Evolutionary conservation across 768 basidiomycete genomes (phyloP), one percentile per base, ranked within the genome.

Genomic region (Psilocybe cyanescens): DNA sequence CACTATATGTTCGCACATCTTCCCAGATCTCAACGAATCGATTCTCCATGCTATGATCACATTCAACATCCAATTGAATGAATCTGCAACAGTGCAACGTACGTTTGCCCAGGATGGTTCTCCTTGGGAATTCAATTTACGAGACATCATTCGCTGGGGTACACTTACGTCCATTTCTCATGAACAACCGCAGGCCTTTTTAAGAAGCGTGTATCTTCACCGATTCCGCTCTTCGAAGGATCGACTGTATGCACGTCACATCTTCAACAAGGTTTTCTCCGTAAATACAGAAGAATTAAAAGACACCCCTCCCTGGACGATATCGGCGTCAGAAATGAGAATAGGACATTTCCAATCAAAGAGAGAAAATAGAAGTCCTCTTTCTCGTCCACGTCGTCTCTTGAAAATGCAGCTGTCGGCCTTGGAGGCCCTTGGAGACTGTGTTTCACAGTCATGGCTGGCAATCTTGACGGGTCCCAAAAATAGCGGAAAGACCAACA

Each of bases 111-210:
- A 85, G 39, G 86, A 90, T 57, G 96, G 96, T 8, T 82, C 86
- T 58, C 97, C 97, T 4, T 99, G 97, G 97, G 97, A 99, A 71
- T 97, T 99, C 80, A 99, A 99, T 72, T 81, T 99, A 31, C 91
- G 97, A 12, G 97, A 99, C 74, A 81, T 98, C 59, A 85, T 94
- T 60, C 86, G 97, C 48, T 97, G 97, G 96, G 86, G 90, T 35
- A 80, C 80, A 0, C 83, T 90, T 41, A 58, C 72, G 29, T 66
- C 77, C 41, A 52, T 60, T 48, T 63, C 70, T 44, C 60, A 68
- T 48, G 65, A 71, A 30, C 81, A 88, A 70, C 90, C 94, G 3
- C 76, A 78, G 17, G 83, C 88, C 35, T 85, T 87, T 68, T 78
- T 96, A 11, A 81, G 84, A 4, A 83, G 84, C 41, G 77, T 95